A percentile compares a stretch with the other conserved stretches of the same genome.
Conservation (phyloP, 2,329 filamentous ascomycete genomes). For the Colletotrichum scovillei region DNA sequence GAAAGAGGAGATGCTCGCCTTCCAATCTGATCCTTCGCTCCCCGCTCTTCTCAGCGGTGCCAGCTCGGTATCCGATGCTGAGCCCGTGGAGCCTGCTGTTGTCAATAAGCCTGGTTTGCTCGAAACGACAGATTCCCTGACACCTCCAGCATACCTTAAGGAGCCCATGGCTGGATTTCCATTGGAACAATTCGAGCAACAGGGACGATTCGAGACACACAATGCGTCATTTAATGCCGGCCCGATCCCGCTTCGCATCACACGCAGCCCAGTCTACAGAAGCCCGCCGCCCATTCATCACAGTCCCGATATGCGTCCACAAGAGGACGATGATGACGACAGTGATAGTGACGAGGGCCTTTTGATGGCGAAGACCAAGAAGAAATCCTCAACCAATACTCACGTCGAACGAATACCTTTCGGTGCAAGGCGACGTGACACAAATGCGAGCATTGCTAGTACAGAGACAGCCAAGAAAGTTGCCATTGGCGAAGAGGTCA, state of each 20-base stretch:
- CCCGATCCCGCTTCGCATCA: slow-evolving; percentile 42
- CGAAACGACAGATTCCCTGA: slow-evolving; percentile 65
- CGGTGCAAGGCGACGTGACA: slow-evolving; percentile 63
- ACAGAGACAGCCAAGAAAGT: slow-evolving; percentile 72
- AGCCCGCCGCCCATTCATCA: slow-evolving; percentile 7
- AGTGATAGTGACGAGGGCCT: slow-evolving; percentile 67
- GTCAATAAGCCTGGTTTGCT: slow-evolving; percentile 57
- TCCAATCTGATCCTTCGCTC: slow-evolving; percentile 73
- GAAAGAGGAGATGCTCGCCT: slow-evolving; percentile 61
- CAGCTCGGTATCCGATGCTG: slow-evolving; percentile 73
- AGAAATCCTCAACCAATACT: slow-evolving; percentile 45
- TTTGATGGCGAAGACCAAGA: slow-evolving; percentile 64
- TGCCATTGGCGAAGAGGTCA: slow-evolving; percentile 26
- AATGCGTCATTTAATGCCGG: slow-evolving; percentile 40
- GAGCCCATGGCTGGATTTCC: slow-evolving; percentile 59
- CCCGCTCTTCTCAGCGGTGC: slow-evolving; percentile 72
- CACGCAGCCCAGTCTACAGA: slow-evolving; percentile 10
- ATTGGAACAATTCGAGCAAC: slow-evolving; percentile 52
- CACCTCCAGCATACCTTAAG: slow-evolving; percentile 63
- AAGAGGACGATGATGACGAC: slow-evolving; percentile 55
- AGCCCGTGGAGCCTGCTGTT: slow-evolving; percentile 64
- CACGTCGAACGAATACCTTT: slow-evolving; percentile 45
- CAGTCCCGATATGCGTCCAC: slow-evolving; percentile 31
- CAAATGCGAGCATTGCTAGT: slow-evolving; percentile 70
- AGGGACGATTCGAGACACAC: slow-evolving; percentile 44